Evolutionary conservation across 2,329 filamentous ascomycete species (phyloP).

Genomic region (Ophiostoma quercus): DNA sequence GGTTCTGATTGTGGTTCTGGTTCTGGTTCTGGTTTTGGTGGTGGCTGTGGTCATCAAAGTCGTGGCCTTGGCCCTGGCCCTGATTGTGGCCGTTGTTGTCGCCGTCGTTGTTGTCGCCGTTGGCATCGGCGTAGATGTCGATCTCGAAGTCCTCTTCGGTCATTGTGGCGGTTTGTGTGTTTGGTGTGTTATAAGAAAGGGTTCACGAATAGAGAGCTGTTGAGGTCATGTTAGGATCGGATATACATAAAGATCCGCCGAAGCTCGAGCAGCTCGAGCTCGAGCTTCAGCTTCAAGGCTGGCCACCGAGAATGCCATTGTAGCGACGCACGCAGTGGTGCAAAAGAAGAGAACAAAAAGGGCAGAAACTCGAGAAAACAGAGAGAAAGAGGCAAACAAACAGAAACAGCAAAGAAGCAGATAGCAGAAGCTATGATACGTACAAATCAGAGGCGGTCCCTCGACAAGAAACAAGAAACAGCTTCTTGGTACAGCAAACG

Average conservation of each 20-base stretch:
- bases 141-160: slow-evolving; percentile 70
- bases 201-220: slow-evolving; percentile 15
- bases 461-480: slow-evolving; percentile 30
- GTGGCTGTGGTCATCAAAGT: slow-evolving; percentile 25
- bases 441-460: slow-evolving; percentile 44
- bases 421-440: slow-evolving; percentile 43
- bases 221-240: slow-evolving; percentile 24
- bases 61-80: slow-evolving; percentile 34
- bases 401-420: slow-evolving; percentile 31
- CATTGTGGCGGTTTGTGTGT: slow-evolving; percentile 27
- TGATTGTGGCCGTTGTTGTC: slow-evolving; percentile 31
- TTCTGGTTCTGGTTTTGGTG: slow-evolving; percentile 29
- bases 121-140: slow-evolving; percentile 63
- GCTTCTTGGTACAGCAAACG: slow-evolving; percentile 25
- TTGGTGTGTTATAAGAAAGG: neutral
- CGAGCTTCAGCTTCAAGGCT: neutral
- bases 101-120: slow-evolving; percentile 29
- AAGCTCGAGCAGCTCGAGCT: neutral
- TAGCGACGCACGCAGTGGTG: slow-evolving; percentile 18
- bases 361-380: slow-evolving; percentile 24
- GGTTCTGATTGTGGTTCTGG: slow-evolving; percentile 29
- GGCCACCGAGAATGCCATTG: slow-evolving; percentile 20
- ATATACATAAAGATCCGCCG: slow-evolving; percentile 24
- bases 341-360: slow-evolving; percentile 23
- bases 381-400: slow-evolving; percentile 26